A percentile compares a stretch with the other conserved stretches of the same genome.
phyloP scores from a whole-genome alignment of 441 rosid species.

The Eruca vesicaria region DNA sequence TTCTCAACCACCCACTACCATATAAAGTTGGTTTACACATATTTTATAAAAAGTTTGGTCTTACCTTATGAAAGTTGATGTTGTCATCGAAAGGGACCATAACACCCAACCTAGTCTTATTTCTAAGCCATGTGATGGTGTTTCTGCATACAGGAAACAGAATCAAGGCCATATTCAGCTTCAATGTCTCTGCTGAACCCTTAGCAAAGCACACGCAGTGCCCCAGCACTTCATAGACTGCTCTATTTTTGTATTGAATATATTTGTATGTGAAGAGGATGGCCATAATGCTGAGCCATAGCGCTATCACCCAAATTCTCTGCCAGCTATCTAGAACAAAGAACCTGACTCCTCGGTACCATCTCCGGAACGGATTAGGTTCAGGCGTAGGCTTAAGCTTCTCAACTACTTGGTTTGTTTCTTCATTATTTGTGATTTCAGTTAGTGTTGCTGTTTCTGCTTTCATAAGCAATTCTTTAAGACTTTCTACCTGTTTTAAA shows the following conservation, averaged over 20 bases:
- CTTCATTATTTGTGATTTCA: constrained; percentile 22
- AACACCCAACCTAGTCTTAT: background rate
- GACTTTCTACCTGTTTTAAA: constrained; percentile 37
- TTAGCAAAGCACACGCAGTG: constrained; percentile 59
- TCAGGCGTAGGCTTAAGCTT: constrained; percentile 40
- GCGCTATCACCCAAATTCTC: constrained; percentile 49
- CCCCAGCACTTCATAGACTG: constrained; percentile 49
- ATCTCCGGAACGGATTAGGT: constrained; percentile 37
- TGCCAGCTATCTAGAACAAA: constrained; percentile 54
- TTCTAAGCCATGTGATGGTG: background rate
- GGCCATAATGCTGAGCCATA: constrained; percentile 45
- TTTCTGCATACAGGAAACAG: background rate
- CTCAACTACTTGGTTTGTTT: constrained; percentile 35
- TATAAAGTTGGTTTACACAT: too few species aligned
- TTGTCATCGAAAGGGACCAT: background rate
- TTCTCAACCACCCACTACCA: background rate
- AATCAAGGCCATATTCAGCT: constrained; percentile 19
- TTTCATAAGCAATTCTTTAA: constrained; percentile 40
- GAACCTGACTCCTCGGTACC: constrained; percentile 28
- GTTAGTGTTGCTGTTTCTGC: background rate
- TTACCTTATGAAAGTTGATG: constrained; percentile 27
- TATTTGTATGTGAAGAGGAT: constrained; percentile 51
- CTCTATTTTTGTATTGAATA: constrained; percentile 42
- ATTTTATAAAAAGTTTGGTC: background rate
- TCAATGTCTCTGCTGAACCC: constrained; percentile 61